phyloP scores from a whole-genome alignment of 768 basidiomycete genomes.

The Termitomyces sp. region DNA sequence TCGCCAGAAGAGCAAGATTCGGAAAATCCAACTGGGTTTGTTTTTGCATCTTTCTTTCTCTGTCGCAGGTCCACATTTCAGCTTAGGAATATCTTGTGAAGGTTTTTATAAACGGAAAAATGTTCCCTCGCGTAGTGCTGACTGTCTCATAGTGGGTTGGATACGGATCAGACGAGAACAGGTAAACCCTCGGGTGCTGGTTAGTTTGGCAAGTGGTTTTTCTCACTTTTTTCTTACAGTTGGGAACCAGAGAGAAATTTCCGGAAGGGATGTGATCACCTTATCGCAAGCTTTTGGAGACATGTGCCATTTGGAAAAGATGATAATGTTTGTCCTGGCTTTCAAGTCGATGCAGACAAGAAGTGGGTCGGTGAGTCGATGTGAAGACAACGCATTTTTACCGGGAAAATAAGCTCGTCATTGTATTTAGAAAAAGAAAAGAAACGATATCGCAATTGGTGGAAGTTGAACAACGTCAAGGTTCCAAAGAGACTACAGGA shows the following conservation, averaged over 20 bases:
- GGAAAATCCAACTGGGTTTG: neutral
- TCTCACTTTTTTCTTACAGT: slow-evolving; percentile 29
- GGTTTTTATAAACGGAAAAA: neutral
- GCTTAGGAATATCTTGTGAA: neutral
- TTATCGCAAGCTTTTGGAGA: slow-evolving; percentile 60
- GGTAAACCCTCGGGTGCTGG: neutral
- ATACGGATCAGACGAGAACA: neutral
- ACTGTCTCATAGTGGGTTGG: neutral
- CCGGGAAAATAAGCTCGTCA: neutral
- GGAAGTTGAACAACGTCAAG: neutral
- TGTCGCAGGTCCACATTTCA: neutral
- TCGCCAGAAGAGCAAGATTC: neutral
- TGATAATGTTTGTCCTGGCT: slow-evolving; percentile 48
- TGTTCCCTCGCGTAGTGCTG: neutral
- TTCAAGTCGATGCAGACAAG: slow-evolving; percentile 31
- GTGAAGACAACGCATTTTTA: neutral
- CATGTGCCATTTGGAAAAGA: slow-evolving; percentile 44
- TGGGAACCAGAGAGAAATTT: slow-evolving; percentile 69
- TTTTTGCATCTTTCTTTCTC: neutral
- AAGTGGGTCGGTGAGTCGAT: slow-evolving; percentile 53
- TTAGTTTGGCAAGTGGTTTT: neutral
- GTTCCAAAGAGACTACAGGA: neutral
- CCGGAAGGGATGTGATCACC: slow-evolving; percentile 40
- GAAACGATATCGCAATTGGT: neutral
- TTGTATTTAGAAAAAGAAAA: slow-evolving; percentile 28